phyloP scores from a whole-genome alignment of 257 asterid species.

The Coffea canephora region DNA sequence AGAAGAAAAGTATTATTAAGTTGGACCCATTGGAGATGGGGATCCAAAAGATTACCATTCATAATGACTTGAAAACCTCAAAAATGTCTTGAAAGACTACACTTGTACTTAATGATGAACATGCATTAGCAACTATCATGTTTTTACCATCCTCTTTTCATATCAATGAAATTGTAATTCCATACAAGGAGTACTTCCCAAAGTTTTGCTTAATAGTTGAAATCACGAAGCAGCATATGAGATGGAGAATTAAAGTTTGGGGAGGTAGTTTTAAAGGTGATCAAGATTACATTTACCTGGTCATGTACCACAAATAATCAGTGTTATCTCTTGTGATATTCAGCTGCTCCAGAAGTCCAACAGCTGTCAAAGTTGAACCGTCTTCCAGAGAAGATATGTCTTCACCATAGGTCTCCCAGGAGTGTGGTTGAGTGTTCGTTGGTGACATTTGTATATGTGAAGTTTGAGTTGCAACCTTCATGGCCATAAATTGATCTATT shows the following conservation, averaged over 20 bases:
- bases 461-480: conserved; percentile 49
- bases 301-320: conserved; percentile 71
- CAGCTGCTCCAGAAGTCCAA: conserved; percentile 61
- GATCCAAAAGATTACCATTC: not conserved
- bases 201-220: not conserved
- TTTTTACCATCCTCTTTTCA: not conserved
- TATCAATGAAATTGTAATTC: not conserved
- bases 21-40: not conserved
- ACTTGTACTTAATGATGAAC: not conserved
- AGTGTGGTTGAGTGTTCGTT: conserved; percentile 30
- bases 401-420: conserved; percentile 61
- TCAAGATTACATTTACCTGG: conserved; percentile 38
- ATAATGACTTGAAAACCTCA: not conserved
- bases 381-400: conserved; percentile 39
- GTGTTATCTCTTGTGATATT: conserved; percentile 60
- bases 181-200: not conserved
- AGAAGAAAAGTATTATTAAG: not conserved
- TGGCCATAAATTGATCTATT: conserved; percentile 2
- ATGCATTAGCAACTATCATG: not conserved
- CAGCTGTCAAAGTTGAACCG: conserved; percentile 36
- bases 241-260: not conserved
- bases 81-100: not conserved
- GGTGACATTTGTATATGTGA: conserved; percentile 39
- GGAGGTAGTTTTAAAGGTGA: not conserved
- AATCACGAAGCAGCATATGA: too few species aligned